Evolutionary conservation across 306 rosid species (phyloP).

Genomic region (Quercus cerris): DNA sequence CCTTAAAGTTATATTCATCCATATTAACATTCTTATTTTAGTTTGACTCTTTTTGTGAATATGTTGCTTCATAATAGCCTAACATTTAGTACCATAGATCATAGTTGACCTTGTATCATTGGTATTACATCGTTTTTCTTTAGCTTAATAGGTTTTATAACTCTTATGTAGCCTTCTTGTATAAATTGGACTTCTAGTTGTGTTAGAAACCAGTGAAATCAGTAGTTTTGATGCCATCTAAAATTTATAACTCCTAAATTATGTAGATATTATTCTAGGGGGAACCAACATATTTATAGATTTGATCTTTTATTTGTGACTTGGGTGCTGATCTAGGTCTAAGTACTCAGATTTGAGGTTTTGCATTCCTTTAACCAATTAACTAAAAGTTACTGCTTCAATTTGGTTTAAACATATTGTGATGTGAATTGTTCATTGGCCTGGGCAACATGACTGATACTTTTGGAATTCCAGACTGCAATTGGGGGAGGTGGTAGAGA

Average conservation of each 20-base stretch:
- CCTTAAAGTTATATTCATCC: too few relatives aligned
- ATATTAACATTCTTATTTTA: too few relatives aligned
- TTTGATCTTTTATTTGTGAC: not conserved
- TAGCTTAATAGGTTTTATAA: too few relatives aligned
- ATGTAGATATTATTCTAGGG: not conserved
- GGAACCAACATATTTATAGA: not conserved
- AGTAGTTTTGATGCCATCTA: not conserved
- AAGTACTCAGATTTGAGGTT: not conserved
- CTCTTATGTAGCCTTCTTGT: not conserved
- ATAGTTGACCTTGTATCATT: too few relatives aligned
- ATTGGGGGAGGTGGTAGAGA: constrained; percentile 90
- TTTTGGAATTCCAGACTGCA: constrained; percentile 50
- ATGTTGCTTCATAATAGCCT: too few relatives aligned
- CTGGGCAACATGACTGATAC: not conserved
- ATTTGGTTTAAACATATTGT: not conserved
- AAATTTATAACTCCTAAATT: not conserved
- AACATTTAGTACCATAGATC: too few relatives aligned
- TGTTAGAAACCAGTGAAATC: not conserved
- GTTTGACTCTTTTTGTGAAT: too few relatives aligned
- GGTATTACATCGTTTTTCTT: too few relatives aligned
- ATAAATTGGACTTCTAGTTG: not conserved
- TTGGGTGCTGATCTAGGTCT: not conserved
- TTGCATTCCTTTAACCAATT: not conserved
- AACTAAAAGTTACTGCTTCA: not conserved
- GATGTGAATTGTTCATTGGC: not conserved